These are phyloP conservation scores for Dioszegia crocea DNA, from an alignment of 768 basidiomycete species.

Conservation along the genomic window DNA sequence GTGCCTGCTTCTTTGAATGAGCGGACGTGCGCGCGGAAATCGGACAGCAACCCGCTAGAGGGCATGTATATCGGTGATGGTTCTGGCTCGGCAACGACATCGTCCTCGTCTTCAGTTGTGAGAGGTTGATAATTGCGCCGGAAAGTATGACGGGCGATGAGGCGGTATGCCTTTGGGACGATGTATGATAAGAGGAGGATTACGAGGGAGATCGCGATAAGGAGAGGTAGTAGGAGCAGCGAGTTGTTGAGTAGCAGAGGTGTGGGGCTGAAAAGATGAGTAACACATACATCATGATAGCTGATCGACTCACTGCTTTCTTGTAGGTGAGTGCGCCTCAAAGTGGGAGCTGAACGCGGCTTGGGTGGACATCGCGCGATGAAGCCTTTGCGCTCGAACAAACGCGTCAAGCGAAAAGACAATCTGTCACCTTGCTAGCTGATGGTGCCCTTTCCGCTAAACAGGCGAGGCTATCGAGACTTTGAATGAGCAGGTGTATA, in stretches of 20 bases:
- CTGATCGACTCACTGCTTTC: not conserved
- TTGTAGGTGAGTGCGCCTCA: not conserved
- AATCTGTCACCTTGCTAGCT: too few relatives aligned
- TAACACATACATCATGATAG: too few relatives aligned
- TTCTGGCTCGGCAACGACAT: constrained; percentile 23
- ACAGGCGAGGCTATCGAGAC: too few relatives aligned
- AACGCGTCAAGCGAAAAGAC: too few relatives aligned
- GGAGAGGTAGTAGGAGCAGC: constrained; percentile 51
- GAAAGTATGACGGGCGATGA: constrained; percentile 11
- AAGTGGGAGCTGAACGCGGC: too few relatives aligned
- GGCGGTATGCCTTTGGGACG: constrained; percentile 33
- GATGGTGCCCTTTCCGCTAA: too few relatives aligned
- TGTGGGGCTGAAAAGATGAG: constrained; percentile 20
- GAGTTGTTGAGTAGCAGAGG: constrained; percentile 25
- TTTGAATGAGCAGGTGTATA: too few relatives aligned
- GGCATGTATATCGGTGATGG: constrained; percentile 27
- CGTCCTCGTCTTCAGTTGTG: constrained; percentile 18
- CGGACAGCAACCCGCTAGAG: constrained; percentile 46
- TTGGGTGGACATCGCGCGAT: too few relatives aligned
- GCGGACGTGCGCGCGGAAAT: constrained; percentile 52
- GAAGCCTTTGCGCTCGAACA: too few relatives aligned
- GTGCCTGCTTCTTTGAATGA: constrained; percentile 54
- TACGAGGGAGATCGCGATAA: constrained; percentile 49
- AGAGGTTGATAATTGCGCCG: constrained; percentile 24
- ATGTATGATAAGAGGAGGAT: constrained; percentile 49